Evolutionary conservation across 768 basidiomycete genomes (phyloP).

Genomic region (Tephrocybe sp.): DNA sequence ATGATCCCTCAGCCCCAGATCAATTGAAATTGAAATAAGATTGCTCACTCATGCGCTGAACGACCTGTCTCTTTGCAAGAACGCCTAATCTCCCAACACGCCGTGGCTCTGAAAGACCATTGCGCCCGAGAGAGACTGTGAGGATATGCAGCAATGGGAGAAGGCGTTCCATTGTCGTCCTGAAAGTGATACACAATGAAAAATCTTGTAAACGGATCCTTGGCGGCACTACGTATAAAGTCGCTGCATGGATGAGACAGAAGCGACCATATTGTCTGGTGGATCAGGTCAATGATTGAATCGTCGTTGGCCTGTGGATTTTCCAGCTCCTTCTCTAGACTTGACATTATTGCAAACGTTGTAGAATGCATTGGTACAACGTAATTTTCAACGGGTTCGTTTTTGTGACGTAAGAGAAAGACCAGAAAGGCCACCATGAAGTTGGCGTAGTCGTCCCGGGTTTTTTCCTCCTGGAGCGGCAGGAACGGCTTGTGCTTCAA

Average conservation of each 20-base stretch:
- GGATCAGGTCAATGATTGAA: not conserved
- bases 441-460: no score
- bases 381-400: not conserved
- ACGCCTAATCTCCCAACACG: not conserved
- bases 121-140: not conserved
- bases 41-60: no score
- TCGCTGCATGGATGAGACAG: not conserved
- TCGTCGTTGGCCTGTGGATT: not conserved
- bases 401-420: not conserved
- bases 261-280: not conserved
- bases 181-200: not conserved
- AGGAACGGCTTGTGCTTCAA: no score
- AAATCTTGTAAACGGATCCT: not conserved
- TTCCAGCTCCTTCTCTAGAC: not conserved
- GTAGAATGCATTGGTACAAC: not conserved
- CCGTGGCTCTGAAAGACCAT: conserved; percentile 3
- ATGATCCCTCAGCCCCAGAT: not conserved
- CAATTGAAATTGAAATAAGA: no score
- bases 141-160: not conserved
- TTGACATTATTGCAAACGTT: not conserved
- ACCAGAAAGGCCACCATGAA: not conserved
- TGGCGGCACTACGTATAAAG: not conserved
- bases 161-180: not conserved
- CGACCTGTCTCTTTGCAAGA: not conserved
- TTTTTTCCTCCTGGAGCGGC: no score